phyloP scores from a whole-genome alignment of 2,329 filamentous ascomycete species.

The Aspergillus fijiensis region DNA sequence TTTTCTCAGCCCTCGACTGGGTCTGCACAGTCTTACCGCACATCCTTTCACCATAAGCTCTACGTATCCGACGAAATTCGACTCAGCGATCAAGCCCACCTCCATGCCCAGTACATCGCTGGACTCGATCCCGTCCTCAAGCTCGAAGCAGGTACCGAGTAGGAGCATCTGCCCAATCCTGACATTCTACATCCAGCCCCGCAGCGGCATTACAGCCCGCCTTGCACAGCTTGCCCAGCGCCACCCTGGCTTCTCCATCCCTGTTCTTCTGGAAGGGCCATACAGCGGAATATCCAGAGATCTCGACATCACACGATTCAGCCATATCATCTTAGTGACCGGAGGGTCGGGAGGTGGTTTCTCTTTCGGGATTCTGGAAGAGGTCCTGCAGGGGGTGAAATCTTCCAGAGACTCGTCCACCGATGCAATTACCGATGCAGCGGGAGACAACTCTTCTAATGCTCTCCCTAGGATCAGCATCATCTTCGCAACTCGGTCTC shows the following conservation, averaged over 20 bases:
- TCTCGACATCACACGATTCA: slow-evolving; percentile 38
- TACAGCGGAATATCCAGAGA: slow-evolving; percentile 53
- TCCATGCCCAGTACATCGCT: too few species aligned
- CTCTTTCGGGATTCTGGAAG: slow-evolving; percentile 51
- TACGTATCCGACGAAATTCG: slow-evolving; percentile 30
- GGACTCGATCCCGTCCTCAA: too few species aligned
- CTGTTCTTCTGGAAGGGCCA: slow-evolving; percentile 58
- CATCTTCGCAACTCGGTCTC: neutral
- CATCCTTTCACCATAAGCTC: slow-evolving; percentile 61
- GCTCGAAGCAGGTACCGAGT: too few species aligned
- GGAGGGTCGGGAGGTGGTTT: slow-evolving; percentile 60
- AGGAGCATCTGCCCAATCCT: slow-evolving; percentile 38
- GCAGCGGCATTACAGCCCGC: slow-evolving; percentile 51
- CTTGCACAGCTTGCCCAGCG: slow-evolving; percentile 43
- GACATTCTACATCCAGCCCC: slow-evolving; percentile 55
- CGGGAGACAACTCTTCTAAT: neutral
- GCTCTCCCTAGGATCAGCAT: neutral
- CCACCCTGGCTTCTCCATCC: slow-evolving; percentile 38
- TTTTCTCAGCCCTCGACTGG: slow-evolving; percentile 40
- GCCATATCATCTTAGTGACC: slow-evolving; percentile 50
- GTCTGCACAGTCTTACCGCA: slow-evolving; percentile 45
- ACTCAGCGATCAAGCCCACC: too few species aligned
- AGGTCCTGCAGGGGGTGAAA: slow-evolving; percentile 22
- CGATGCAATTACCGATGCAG: neutral
- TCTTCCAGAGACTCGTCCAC: neutral